Percentiles rank a stretch among this genome's conserved stretches.
Conservation (phyloP, 1,139 yeast genomes). For the Nakaseomyces nivariensis region DNA sequence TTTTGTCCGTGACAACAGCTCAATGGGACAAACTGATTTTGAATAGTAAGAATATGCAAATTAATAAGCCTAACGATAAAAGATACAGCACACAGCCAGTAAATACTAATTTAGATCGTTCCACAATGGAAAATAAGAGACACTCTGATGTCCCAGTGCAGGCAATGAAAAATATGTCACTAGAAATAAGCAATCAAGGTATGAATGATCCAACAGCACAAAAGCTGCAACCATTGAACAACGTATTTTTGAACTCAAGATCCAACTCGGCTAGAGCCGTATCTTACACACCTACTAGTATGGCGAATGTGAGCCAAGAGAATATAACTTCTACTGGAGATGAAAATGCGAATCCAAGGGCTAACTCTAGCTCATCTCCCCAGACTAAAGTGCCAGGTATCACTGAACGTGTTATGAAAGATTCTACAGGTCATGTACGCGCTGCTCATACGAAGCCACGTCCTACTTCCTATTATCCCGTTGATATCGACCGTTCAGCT, state of each 20-base stretch:
- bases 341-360: neutral
- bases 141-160: neutral
- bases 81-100: neutral
- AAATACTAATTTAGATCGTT: neutral
- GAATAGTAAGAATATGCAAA: neutral
- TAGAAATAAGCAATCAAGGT: neutral
- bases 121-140: neutral
- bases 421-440: neutral
- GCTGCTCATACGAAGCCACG: slow-evolving; percentile 3
- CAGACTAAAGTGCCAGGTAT: neutral
- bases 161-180: slow-evolving; percentile 1
- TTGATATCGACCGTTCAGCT: neutral
- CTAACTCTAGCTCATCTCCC: neutral
- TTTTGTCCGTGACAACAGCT: slow-evolving; percentile 71
- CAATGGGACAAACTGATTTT: slow-evolving; percentile 65
- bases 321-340: neutral
- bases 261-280: neutral
- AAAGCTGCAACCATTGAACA: neutral
- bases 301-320: neutral
- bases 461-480: slow-evolving; percentile 5
- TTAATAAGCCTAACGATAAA: neutral
- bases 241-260: neutral
- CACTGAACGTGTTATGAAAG: neutral
- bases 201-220: neutral
- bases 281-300: neutral